Percentiles rank a stretch among this genome's conserved stretches.
Conservation (phyloP, 306 rosid genomes). For the Trifolium fragiferum region DNA sequence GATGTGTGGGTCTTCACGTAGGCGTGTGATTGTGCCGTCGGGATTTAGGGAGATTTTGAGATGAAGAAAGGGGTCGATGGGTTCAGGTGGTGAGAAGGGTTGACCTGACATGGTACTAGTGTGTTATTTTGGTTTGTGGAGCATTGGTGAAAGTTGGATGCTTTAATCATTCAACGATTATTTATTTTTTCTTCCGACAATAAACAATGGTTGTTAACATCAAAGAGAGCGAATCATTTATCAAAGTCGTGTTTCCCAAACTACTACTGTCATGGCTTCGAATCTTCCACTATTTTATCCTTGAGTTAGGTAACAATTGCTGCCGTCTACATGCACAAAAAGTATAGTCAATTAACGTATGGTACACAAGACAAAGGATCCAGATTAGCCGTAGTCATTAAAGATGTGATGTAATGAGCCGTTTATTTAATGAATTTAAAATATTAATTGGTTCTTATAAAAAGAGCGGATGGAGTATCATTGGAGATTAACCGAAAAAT, state of each 20-base stretch:
- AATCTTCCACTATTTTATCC: neutral
- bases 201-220: neutral
- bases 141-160: neutral
- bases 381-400: too few relatives aligned
- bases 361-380: too few relatives aligned
- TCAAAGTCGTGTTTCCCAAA: neutral
- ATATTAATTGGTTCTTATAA: too few relatives aligned
- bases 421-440: too few relatives aligned
- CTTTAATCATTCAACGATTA: neutral
- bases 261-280: too few relatives aligned
- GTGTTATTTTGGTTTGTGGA: neutral
- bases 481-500: too few relatives aligned
- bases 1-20: neutral
- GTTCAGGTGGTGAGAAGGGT: neutral
- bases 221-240: neutral
- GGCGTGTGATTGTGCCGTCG: constrained; percentile 53
- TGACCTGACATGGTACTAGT: constrained; percentile 13
- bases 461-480: too few relatives aligned
- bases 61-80: constrained; percentile 40
- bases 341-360: neutral
- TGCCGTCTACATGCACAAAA: neutral
- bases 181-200: neutral
- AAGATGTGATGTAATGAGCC: too few relatives aligned
- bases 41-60: constrained; percentile 43
- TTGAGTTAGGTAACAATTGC: neutral